phyloP scores from a whole-genome alignment of 768 basidiomycete genomes.

The Psilocybe cubensis region DNA sequence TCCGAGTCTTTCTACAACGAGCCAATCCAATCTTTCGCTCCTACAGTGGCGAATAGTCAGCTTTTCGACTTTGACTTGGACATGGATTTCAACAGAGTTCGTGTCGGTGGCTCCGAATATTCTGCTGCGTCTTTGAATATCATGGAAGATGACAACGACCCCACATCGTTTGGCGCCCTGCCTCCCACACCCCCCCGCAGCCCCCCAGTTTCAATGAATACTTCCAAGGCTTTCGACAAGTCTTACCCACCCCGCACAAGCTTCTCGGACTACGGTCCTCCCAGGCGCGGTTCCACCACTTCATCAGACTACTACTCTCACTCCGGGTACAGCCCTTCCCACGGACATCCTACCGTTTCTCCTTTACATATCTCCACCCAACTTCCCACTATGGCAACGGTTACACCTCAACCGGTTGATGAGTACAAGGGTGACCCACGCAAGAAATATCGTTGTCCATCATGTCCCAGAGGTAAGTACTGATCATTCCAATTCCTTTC shows the following conservation, averaged over 20 bases:
- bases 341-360: conserved; percentile 53
- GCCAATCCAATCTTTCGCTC: conserved; percentile 49
- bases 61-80: conserved; percentile 67
- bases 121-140: conserved; percentile 37
- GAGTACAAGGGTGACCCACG: conserved; percentile 66
- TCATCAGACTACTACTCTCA: conserved; percentile 52
- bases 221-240: conserved; percentile 37
- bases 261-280: conserved; percentile 68
- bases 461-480: conserved; percentile 70
- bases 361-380: conserved; percentile 59
- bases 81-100: conserved; percentile 72
- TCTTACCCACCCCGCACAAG: conserved; percentile 48
- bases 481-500: neutral
- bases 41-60: conserved; percentile 39
- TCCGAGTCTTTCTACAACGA: conserved; percentile 76
- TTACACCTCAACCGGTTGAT: conserved; percentile 46
- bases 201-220: conserved; percentile 41
- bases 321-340: conserved; percentile 49
- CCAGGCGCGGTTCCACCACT: conserved; percentile 50
- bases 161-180: conserved; percentile 59
- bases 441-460: conserved; percentile 78
- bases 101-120: conserved; percentile 62
- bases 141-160: conserved; percentile 50
- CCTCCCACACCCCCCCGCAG: conserved; percentile 62
- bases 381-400: conserved; percentile 48